Evolutionary conservation across 192 early-diverging fungal species (phyloP).

Genomic region (Umbelopsis ramanniana): DNA sequence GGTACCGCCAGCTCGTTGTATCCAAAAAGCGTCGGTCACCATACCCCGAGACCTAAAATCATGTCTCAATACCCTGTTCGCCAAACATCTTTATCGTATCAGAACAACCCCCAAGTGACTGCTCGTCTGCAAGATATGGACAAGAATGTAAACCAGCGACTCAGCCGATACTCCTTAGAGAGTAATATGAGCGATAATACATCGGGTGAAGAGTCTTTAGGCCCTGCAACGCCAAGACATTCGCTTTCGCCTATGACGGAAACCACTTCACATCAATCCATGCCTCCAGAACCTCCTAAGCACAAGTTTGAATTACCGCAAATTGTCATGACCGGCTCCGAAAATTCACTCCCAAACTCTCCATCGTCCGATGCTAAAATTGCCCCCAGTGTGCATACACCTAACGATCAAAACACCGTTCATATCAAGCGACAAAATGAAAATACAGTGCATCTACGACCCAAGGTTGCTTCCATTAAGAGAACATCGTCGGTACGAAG

Average conservation of each 20-base stretch:
- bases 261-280: background rate
- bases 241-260: background rate
- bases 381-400: background rate
- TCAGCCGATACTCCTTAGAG: slow-evolving; percentile 2
- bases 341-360: background rate
- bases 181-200: slow-evolving; percentile 6
- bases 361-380: background rate
- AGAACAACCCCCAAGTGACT: slow-evolving; percentile 1
- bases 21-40: background rate
- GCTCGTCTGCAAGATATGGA: background rate
- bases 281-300: slow-evolving; percentile 3
- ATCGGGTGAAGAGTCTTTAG: background rate
- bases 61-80: background rate
- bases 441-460: background rate
- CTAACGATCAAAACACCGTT: background rate
- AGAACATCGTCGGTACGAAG: background rate
- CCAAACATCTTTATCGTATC: slow-evolving; percentile 1
- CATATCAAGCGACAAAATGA: background rate
- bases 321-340: background rate
- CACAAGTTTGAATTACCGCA: slow-evolving; percentile 17
- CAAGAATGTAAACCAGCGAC: background rate
- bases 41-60: background rate
- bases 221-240: slow-evolving; percentile 5
- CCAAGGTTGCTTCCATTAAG: slow-evolving; percentile 4
- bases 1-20: slow-evolving; percentile 1